A percentile compares a stretch with the other conserved stretches of the same genome.
Conservation (phyloP, 345 rosid species). For the Arabidopsis suecica region DNA sequence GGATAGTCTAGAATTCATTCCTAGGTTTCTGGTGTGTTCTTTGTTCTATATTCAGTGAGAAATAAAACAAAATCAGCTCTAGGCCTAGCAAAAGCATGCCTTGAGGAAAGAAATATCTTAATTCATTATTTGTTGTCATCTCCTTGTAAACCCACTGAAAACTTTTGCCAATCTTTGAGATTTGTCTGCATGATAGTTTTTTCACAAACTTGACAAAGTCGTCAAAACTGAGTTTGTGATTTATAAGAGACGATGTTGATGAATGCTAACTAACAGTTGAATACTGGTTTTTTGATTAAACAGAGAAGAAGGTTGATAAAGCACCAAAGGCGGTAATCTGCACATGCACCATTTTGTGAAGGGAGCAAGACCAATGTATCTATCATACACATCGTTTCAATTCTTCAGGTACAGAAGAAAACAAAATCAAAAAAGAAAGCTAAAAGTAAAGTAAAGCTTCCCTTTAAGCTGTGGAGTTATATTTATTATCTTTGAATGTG, state of each 20-base stretch:
- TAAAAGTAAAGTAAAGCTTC: constrained; percentile 30
- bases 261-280: not conserved
- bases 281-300: constrained; percentile 38
- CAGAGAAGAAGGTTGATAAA: constrained; percentile 89
- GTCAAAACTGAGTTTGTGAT: constrained; percentile 8
- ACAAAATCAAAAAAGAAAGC: constrained; percentile 19
- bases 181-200: not conserved
- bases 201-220: not conserved
- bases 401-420: constrained; percentile 54
- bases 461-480: constrained; percentile 39
- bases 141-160: not conserved
- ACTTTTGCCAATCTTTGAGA: constrained; percentile 10
- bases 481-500: constrained; percentile 36
- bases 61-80: not conserved
- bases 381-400: constrained; percentile 33
- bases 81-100: constrained; percentile 4
- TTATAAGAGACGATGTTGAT: constrained; percentile 5
- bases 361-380: constrained; percentile 36
- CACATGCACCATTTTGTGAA: constrained; percentile 84
- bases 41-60: not conserved
- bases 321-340: constrained; percentile 74
- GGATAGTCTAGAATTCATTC: not conserved
- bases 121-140: constrained; percentile 6
- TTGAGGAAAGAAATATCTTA: constrained; percentile 4
- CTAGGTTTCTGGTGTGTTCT: constrained; percentile 15